Evolutionary conservation across 2,329 filamentous ascomycete species (phyloP), one percentile per base, ranked within the genome.

Genomic region (Aspergillus felis): DNA sequence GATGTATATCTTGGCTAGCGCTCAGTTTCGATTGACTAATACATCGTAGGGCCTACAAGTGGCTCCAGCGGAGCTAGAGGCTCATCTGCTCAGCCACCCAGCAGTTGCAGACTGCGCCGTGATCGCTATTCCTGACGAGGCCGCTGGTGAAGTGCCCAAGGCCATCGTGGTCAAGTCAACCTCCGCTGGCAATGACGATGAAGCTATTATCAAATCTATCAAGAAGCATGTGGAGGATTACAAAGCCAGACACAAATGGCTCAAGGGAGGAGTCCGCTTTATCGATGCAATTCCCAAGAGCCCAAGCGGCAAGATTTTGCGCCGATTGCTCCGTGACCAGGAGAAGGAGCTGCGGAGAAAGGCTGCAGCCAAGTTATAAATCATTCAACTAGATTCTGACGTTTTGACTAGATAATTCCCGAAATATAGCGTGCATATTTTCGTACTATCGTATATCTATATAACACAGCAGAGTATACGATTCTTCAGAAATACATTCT

Each of bases 11-110:
- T 74, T 81, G 61, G 82, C 79, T 7, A 10, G 25, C 14, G 7
- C 4, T 17, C 3, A 3, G 3, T 29, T 9, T 28, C n/a, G 2
- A 38, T 25, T 50, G 9, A 38, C 56, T 62, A 53, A 59, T 20
- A 27, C 50, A 22, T 50, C 51, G 14, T 75, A 91, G 86, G 91
- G 90, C 57, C 79, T 88, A 58, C 90, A 94, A 85, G 90, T 94
- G 24, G 89, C 90, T 0, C 90, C 90, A 0, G 90, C 90, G 1
- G 90, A 94, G 70, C 83, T 95, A 1, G 90, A 95, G 75, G 87
- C 89, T 1, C 88, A 91, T 66, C 80, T 95, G 4, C 84, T 95
- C 14, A 83, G 86, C 0, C 90, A 93, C 70, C 84, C 87, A 0
- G 80, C 82, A 10, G 90, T 94, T n/a, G 84, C 85, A 47, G 90